Percentiles rank a stretch among this genome's conserved stretches.
Evolutionary conservation across 176 grass and related monocot genomes (phyloP).

Genomic region (Urochloa ruziziensis): DNA sequence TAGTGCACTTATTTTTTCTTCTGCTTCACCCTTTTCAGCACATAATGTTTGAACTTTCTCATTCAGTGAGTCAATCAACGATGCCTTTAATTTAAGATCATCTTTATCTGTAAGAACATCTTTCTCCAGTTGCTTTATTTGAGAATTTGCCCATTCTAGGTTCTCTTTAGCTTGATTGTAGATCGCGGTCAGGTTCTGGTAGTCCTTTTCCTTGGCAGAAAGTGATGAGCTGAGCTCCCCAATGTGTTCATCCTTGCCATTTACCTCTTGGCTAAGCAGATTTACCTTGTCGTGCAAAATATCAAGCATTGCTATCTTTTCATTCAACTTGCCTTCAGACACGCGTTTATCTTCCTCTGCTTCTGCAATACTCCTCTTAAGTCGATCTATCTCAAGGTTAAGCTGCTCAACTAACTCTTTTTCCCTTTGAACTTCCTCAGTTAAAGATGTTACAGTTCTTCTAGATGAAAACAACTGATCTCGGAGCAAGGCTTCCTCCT

Average conservation of each 20-base stretch:
- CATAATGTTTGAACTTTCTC: constrained; percentile 49
- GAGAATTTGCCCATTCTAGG: constrained; percentile 58
- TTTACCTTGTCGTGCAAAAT: constrained; percentile 61
- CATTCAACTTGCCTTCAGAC: constrained; percentile 61
- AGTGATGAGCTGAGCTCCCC: constrained; percentile 59
- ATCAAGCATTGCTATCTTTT: constrained; percentile 55
- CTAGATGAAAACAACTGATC: constrained; percentile 55
- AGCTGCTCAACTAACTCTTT: constrained; percentile 58
- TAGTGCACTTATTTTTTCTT: constrained; percentile 60
- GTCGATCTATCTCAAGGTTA: constrained; percentile 50
- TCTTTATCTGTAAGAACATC: constrained; percentile 60
- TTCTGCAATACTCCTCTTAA: constrained; percentile 53
- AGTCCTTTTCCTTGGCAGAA: constrained; percentile 65
- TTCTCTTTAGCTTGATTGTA: constrained; percentile 55
- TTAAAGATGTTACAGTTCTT: constrained; percentile 55
- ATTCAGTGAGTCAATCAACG: constrained; percentile 70
- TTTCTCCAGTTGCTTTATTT: constrained; percentile 67
- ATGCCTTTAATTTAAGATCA: constrained; percentile 58
- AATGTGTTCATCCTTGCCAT: constrained; percentile 63
- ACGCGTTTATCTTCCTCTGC: constrained; percentile 54
- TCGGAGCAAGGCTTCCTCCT: constrained; percentile 60
- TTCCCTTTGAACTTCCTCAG: constrained; percentile 61
- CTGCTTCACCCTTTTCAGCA: constrained; percentile 47
- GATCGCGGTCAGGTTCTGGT: constrained; percentile 47
- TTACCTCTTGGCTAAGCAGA: constrained; percentile 66